These are phyloP conservation scores for Przewalskia tangutica DNA, from an alignment of 257 asterid genomes.

Conservation along the genomic window DNA sequence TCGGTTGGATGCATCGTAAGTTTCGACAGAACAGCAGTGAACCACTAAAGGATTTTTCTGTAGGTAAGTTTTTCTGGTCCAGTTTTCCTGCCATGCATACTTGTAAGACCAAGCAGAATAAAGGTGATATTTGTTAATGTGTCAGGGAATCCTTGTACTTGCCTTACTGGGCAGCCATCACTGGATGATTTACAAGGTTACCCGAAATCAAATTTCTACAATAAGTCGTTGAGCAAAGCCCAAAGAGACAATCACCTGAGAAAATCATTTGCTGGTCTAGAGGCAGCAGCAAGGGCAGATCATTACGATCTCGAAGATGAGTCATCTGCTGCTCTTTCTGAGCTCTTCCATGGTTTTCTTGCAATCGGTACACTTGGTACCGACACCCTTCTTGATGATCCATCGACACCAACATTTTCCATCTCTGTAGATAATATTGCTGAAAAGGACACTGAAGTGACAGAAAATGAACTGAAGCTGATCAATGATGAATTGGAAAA, in stretches of 20 bases:
- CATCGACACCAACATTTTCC: constrained; percentile 73
- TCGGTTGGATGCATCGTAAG: constrained; percentile 98
- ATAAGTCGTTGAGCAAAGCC: constrained; percentile 29
- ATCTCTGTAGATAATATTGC: constrained; percentile 64
- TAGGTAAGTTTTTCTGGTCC: constrained; percentile 35
- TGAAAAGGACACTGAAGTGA: constrained; percentile 71
- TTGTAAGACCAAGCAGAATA: not conserved
- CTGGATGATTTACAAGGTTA: constrained; percentile 28
- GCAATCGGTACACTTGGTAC: constrained; percentile 91
- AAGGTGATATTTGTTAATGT: not conserved
- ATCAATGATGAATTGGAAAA: constrained; percentile 88
- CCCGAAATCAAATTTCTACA: constrained; percentile 19
- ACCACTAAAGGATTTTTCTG: constrained; percentile 50
- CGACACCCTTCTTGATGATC: constrained; percentile 35
- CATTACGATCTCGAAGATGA: constrained; percentile 54
- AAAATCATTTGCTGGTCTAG: constrained; percentile 59
- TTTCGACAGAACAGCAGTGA: constrained; percentile 65
- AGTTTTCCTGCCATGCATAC: not conserved
- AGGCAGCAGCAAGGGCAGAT: constrained; percentile 44
- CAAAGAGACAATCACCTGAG: constrained; percentile 48
- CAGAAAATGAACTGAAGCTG: constrained; percentile 67
- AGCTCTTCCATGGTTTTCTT: constrained; percentile 89
- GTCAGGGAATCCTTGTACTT: constrained; percentile 31
- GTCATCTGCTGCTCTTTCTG: constrained; percentile 44
- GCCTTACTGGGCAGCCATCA: constrained; percentile 54